phyloP scores from a whole-genome alignment of 192 early-diverging fungal species.

The Backusella tarrabulga region DNA sequence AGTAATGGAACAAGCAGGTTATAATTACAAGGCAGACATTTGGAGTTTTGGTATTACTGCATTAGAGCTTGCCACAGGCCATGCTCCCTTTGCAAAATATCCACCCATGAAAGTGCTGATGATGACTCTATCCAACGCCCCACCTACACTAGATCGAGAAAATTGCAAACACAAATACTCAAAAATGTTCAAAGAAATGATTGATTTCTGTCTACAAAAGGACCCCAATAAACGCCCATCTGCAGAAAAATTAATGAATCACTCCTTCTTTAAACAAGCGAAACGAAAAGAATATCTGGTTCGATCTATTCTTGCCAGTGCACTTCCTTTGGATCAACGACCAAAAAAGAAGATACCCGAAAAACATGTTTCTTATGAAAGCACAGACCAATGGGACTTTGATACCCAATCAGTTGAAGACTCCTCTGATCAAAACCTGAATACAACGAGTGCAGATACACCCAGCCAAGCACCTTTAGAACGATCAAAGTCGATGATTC shows the following conservation, averaged over 20 bases:
- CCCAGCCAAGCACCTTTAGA: neutral
- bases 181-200: slow-evolving; percentile 82
- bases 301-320: slow-evolving; percentile 48
- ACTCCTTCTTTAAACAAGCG: slow-evolving; percentile 75
- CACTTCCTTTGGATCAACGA: slow-evolving; percentile 68
- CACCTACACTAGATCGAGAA: slow-evolving; percentile 81
- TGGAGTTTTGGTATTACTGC: slow-evolving; percentile 92
- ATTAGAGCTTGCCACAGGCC: slow-evolving; percentile 80
- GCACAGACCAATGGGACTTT: slow-evolving; percentile 71
- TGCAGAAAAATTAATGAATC: slow-evolving; percentile 71
- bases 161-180: slow-evolving; percentile 71
- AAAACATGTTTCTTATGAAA: slow-evolving; percentile 40
- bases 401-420: slow-evolving; percentile 34
- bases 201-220: slow-evolving; percentile 78
- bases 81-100: slow-evolving; percentile 86
- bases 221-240: slow-evolving; percentile 74
- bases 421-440: neutral
- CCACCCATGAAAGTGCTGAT: slow-evolving; percentile 85
- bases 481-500: neutral
- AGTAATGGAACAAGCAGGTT: slow-evolving; percentile 90
- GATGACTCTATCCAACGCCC: slow-evolving; percentile 83
- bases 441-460: neutral
- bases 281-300: slow-evolving; percentile 70
- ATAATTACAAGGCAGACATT: slow-evolving; percentile 88
- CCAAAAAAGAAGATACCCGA: slow-evolving; percentile 55